Evolutionary conservation across 345 rosid species (phyloP).

Genomic region (Eucalyptus tenuipes): DNA sequence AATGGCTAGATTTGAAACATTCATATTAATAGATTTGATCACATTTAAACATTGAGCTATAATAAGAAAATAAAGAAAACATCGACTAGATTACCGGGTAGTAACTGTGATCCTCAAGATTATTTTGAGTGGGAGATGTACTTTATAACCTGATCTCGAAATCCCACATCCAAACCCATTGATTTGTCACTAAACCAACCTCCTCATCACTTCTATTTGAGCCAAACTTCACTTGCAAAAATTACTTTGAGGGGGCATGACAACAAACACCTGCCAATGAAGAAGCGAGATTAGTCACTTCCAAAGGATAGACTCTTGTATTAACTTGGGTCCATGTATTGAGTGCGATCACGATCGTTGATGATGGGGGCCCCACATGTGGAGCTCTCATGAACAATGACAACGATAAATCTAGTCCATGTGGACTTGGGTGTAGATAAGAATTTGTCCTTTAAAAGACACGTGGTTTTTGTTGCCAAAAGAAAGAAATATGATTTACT

Average conservation of each 20-base stretch:
- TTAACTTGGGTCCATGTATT: background rate
- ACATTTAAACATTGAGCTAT: background rate
- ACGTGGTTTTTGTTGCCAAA: background rate
- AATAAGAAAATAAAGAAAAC: background rate
- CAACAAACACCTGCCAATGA: background rate
- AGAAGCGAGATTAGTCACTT: background rate
- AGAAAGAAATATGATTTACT: background rate
- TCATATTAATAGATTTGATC: background rate
- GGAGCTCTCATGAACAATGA: background rate
- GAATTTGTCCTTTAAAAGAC: background rate
- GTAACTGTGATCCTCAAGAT: background rate
- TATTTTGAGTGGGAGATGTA: background rate
- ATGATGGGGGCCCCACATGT: background rate
- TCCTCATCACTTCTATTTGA: background rate
- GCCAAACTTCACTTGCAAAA: background rate
- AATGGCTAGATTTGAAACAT: background rate
- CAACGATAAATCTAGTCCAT: background rate
- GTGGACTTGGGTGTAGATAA: background rate
- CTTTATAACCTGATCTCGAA: background rate
- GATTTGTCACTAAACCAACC: background rate
- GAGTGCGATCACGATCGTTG: background rate
- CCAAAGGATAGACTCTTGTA: background rate
- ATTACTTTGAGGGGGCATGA: background rate
- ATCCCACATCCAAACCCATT: background rate
- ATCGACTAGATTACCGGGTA: rapidly evolving